Conservation (phyloP, 2,329 filamentous ascomycete species). For the Paecilomyces sp. region DNA sequence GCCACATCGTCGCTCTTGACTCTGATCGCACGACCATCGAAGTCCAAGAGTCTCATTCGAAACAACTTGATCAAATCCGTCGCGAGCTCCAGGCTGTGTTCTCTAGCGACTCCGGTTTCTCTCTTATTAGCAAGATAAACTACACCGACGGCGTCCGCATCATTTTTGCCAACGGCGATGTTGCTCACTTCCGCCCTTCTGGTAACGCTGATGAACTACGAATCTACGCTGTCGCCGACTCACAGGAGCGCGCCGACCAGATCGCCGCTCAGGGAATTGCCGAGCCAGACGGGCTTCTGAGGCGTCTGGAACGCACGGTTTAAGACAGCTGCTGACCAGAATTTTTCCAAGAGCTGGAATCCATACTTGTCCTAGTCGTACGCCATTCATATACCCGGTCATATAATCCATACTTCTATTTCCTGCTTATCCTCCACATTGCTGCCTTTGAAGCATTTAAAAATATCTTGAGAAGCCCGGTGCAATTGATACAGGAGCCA, state of each 20-base stretch:
- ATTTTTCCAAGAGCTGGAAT: neutral
- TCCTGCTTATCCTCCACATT: neutral
- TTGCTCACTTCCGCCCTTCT: conserved; percentile 25
- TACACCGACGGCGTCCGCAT: conserved; percentile 27
- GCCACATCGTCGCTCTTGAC: conserved; percentile 10
- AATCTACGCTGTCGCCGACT: conserved; percentile 24
- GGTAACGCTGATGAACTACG: conserved; percentile 27
- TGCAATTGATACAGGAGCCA: neutral
- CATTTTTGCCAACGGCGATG: conserved; percentile 23
- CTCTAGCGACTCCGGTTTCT: conserved; percentile 17
- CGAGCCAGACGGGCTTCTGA: conserved; percentile 21
- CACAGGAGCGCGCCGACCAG: conserved; percentile 20
- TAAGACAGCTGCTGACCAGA: neutral
- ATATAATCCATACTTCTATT: neutral
- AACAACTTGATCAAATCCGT: conserved; percentile 14
- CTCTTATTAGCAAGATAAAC: conserved; percentile 15
- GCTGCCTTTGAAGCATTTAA: neutral
- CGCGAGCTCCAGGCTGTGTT: conserved; percentile 20
- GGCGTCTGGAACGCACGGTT: conserved; percentile 14
- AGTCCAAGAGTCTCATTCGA: conserved; percentile 7
- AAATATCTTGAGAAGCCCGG: neutral
- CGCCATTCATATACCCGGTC: neutral
- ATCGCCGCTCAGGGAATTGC: conserved; percentile 18
- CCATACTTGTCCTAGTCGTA: neutral
- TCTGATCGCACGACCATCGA: neutral